Evolutionary conservation across 2,329 filamentous ascomycete genomes (phyloP).

Genomic region (Venturia asperata): DNA sequence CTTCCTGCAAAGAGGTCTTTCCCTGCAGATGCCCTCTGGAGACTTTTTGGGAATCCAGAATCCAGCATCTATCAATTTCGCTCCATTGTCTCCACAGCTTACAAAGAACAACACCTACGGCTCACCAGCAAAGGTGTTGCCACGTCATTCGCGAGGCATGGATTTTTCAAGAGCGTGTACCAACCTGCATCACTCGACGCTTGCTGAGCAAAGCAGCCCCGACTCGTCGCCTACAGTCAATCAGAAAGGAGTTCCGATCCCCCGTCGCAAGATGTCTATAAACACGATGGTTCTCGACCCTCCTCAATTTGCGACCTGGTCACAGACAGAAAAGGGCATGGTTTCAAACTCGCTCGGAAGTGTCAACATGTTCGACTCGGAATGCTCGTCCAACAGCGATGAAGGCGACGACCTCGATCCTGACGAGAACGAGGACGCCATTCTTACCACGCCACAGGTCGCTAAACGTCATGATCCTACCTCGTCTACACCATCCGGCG

Average conservation of each 20-base stretch:
- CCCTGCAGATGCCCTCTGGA: conserved; percentile 60
- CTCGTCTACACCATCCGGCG: conserved; percentile 44
- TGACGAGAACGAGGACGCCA: conserved; percentile 57
- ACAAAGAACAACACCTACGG: conserved; percentile 80
- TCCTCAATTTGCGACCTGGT: conserved; percentile 20
- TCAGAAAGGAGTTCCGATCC: conserved; percentile 56
- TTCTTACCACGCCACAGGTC: conserved; percentile 75
- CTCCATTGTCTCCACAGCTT: conserved; percentile 75
- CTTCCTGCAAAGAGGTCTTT: conserved; percentile 56
- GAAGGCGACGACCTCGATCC: conserved; percentile 47
- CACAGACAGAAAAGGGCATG: conserved; percentile 45
- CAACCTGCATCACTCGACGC: conserved; percentile 88
- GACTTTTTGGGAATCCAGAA: conserved; percentile 34
- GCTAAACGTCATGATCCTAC: conserved; percentile 48
- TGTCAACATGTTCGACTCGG: conserved; percentile 69
- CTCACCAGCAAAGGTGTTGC: conserved; percentile 79
- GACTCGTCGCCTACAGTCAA: conserved; percentile 84
- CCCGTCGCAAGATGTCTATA: conserved; percentile 36
- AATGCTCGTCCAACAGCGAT: conserved; percentile 65
- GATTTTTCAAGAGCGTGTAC: conserved; percentile 93
- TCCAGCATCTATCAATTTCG: conserved; percentile 42
- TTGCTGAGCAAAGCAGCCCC: conserved; percentile 80
- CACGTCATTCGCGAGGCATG: conserved; percentile 78
- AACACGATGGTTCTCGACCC: conserved; percentile 29
- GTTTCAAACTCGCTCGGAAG: conserved; percentile 73